Percentiles rank a stretch among this genome's conserved stretches.
Conservation (phyloP, 106 monocot species). For the Cymbidium sinense region DNA sequence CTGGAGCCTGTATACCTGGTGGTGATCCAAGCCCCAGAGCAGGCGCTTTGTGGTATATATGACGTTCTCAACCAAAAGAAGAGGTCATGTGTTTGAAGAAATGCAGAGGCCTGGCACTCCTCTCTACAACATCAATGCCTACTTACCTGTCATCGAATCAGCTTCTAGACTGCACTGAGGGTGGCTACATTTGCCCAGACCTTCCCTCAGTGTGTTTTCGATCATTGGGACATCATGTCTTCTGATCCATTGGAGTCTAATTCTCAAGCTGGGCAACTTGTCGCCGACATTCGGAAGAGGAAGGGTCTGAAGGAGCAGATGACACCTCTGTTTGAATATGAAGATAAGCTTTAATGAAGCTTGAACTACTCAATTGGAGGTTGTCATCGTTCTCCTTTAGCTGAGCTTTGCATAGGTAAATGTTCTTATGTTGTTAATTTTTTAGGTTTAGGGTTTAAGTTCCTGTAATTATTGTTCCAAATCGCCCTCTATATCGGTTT, state of each 20-base stretch:
- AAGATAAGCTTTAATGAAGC: conserved; percentile 29
- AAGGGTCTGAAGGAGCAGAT: conserved; percentile 49
- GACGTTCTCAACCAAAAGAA: conserved; percentile 35
- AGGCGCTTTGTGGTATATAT: conserved; percentile 31
- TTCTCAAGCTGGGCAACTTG: conserved; percentile 15
- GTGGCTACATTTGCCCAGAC: conserved; percentile 39
- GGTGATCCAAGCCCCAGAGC: conserved; percentile 43
- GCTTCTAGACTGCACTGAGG: conserved; percentile 23
- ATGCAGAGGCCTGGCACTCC: conserved; percentile 30
- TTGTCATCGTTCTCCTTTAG: too few relatives aligned
- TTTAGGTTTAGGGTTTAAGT: too few relatives aligned
- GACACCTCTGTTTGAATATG: conserved; percentile 30
- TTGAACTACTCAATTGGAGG: too few relatives aligned
- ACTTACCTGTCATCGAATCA: conserved; percentile 32
- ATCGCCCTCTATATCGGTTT: too few relatives aligned
- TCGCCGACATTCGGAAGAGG: conserved; percentile 37
- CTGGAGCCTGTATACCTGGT: conserved; percentile 44
- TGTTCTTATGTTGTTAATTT: too few relatives aligned
- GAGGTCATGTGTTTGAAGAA: conserved; percentile 37
- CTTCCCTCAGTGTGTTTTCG: conserved; percentile 39
- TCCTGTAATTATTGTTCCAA: too few relatives aligned
- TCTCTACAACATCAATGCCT: conserved; percentile 35
- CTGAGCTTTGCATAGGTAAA: too few relatives aligned
- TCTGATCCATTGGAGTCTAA: conserved; percentile 21
- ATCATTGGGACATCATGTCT: conserved; percentile 37